These are phyloP conservation scores for Leccinum disarticulatum DNA, from an alignment of 768 basidiomycete species.

Conservation along the genomic window DNA sequence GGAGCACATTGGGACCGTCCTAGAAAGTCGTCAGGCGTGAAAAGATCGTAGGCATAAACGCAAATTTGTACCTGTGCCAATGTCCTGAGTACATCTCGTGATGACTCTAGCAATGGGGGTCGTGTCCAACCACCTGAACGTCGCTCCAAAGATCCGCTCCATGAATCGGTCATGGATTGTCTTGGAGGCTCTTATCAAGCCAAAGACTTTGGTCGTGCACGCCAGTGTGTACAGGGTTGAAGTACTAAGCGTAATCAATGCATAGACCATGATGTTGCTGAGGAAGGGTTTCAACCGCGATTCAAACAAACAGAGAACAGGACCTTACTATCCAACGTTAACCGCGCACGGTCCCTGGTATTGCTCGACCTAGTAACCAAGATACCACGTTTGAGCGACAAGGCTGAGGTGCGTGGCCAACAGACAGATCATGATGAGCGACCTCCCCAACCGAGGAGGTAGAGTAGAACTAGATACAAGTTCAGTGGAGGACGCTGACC, in stretches of 20 bases:
- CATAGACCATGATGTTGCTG: conserved; percentile 53
- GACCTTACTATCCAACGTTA: conserved; percentile 32
- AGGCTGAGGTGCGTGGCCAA: conserved; percentile 21
- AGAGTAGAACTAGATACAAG: conserved; percentile 6
- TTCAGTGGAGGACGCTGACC: conserved; percentile 6
- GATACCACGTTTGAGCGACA: conserved; percentile 38
- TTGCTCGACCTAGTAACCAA: conserved; percentile 35
- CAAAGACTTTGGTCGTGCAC: conserved; percentile 42
- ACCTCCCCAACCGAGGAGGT: conserved; percentile 25
- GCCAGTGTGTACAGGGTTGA: conserved; percentile 35
- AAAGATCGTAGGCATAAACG: background rate
- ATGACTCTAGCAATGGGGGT: conserved; percentile 32
- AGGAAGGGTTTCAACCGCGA: background rate
- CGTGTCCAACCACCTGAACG: conserved; percentile 57
- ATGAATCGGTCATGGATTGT: conserved; percentile 53
- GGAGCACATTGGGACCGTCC: conserved; percentile 5
- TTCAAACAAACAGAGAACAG: background rate
- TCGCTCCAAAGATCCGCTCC: conserved; percentile 55
- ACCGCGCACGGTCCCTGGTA: conserved; percentile 32
- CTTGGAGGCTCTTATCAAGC: conserved; percentile 51
- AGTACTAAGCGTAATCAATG: conserved; percentile 33
- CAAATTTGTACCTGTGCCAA: conserved; percentile 24
- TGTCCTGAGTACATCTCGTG: conserved; percentile 49
- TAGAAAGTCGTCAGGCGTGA: background rate
- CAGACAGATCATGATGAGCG: conserved; percentile 14